phyloP scores from a whole-genome alignment of 306 rosid species.

The Betula pendula region DNA sequence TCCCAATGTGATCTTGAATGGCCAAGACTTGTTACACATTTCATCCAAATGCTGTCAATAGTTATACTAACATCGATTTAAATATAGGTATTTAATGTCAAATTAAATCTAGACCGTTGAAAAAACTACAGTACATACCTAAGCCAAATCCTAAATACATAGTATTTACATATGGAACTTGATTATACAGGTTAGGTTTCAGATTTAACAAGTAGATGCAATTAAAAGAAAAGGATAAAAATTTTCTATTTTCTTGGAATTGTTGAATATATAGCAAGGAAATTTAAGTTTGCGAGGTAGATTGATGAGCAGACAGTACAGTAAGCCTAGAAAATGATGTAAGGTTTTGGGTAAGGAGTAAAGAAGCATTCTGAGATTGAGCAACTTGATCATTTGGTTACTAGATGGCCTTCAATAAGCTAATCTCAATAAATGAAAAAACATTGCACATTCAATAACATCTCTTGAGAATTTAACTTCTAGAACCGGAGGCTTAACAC shows the following conservation, averaged over 20 bases:
- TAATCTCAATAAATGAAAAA: not conserved
- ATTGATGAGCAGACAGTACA: not conserved
- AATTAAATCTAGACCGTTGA: too few species aligned
- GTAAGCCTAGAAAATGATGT: not conserved
- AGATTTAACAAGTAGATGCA: not conserved
- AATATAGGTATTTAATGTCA: too few species aligned
- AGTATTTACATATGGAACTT: not conserved
- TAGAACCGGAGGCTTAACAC: too few species aligned
- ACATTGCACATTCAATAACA: not conserved
- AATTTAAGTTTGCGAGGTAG: not conserved
- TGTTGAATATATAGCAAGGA: not conserved
- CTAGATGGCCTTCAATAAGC: slow-evolving; percentile 4
- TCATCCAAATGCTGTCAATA: too few species aligned
- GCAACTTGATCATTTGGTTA: not conserved
- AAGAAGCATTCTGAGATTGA: not conserved
- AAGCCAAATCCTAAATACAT: not conserved
- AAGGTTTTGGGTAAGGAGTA: not conserved
- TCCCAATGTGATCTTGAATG: too few species aligned
- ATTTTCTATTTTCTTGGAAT: not conserved
- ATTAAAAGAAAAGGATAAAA: not conserved
- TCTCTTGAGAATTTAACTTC: not conserved
- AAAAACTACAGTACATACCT: too few species aligned
- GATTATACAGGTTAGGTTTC: not conserved
- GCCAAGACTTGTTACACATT: too few species aligned
- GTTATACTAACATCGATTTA: too few species aligned